Evolutionary conservation across 441 rosid species (phyloP), one percentile per base, ranked within the genome.

Genomic region (Gossypium aridum): DNA sequence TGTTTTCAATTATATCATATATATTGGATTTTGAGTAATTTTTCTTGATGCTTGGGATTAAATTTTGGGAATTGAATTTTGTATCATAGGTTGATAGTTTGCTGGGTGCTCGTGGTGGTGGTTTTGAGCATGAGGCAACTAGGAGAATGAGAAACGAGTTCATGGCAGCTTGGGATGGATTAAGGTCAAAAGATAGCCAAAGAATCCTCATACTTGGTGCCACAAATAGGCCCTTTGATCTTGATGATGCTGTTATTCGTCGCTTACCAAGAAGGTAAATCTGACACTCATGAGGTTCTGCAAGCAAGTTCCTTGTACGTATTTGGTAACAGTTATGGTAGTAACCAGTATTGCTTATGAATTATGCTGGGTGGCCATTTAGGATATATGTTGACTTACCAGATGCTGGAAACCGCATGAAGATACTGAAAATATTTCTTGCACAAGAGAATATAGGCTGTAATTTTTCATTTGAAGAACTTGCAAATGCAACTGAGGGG

Each of bases 111-210:
- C 98, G 98, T 75, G 99, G 99, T 31, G 95, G 98, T 83, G 85
- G 95, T 75, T 89, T 77, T 31, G 99, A 95, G 82, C 98, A 95
- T 2, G 99, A 95, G 80, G 98, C 97, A 39, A 95, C 99, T 37
- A 85, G 99, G 86, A 89, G 99, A 87, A 95, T 93, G 98, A 88
- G 95, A 83, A 95, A 95, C 75, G 99, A 95, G 81, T 95, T 95
- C 83, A 93, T 95, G 98, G 93, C 99, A 57, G 97, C 98, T 60
- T 95, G 99, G 98, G 99, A 95, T 76, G 98, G 97, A 73, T 85
- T 95, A 79, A 90, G 97, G 80, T 86, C 98, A 56, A 93, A 93
- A 84, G 98, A 93, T 70, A 95, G 95, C 81, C 95, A 95, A 82
- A 88, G 93, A 74, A 91, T 95, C 75, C 95, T 95, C 63, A 89